Base-by-base conservation (phyloP, 2,329 filamentous ascomycete genomes). In the Trichophyton schoenleinii region DNA sequence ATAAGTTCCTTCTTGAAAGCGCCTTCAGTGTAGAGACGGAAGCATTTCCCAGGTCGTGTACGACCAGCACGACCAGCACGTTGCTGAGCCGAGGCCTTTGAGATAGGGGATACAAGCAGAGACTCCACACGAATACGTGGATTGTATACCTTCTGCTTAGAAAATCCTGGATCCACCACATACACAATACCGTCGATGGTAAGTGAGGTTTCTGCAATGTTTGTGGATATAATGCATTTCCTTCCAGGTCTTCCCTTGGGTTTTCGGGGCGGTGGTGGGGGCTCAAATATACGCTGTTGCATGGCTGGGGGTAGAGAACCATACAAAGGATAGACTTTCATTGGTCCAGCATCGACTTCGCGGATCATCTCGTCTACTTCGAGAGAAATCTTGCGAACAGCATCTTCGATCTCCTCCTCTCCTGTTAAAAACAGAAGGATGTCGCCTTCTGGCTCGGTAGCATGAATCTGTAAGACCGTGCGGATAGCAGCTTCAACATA, bases 81-180 rank as follows among this genome's bases (percentile, higher is more conserved):
- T 77, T 99, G 94, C 73, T 96, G 90, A 8, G 95, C 94, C 0
- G 94, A 97, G 25, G 94, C 94, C 74, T 96, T 97, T 63, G 91
- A 97, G 67, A 99, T 97, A 22, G 94, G 91, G 2, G 94, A 96
- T 3, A 99, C 92, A n/a, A 99, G 81, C 6, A 99, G 82, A 0
- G 94, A 97, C 76, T 99, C 94, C 66, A 99, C 91, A 74, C 94
- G 86, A 68, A 96, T 95, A 64, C 94, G 86, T 22, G 94, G 92
- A 74, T 99, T 97, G 80, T 97, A 99, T 65, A 97, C 94, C 77
- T 97, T 99, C 71, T 99, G 94, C 79, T 99, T 99, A 78, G 91
- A 96, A 79, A 99, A 99, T 41, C 94, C 94, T 1, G 94, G 92
- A 70, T 99, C 94, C n/a, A 99, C 92, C 38, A 99, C 94, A 70